Conservation (phyloP, 2,329 filamentous ascomycete genomes). For the Ascochyta rabiei region DNA sequence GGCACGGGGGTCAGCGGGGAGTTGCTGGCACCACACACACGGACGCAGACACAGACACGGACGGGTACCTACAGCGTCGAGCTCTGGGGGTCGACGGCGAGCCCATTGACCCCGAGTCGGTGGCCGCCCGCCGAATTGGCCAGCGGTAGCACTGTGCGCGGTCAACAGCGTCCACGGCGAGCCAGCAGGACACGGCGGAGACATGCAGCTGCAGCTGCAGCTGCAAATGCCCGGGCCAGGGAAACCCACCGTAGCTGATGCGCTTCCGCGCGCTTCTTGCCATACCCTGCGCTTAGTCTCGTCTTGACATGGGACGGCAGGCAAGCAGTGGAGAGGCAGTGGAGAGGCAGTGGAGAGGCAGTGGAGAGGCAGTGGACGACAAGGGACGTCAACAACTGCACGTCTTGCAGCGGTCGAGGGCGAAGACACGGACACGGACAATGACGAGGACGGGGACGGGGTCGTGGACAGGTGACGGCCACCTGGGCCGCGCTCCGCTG, state of each 20-base stretch:
- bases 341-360: too few species aligned
- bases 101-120: constrained; percentile 90
- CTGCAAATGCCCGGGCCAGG: neutral
- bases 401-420: neutral
- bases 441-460: neutral
- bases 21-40: neutral
- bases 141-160: constrained; percentile 68
- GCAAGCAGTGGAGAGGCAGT: neutral
- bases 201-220: neutral
- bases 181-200: neutral
- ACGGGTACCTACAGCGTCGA: constrained; percentile 73
- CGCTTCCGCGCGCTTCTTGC: constrained; percentile 60
- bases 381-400: neutral
- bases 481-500: neutral
- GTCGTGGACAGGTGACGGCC: constrained; percentile 3
- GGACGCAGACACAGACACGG: neutral
- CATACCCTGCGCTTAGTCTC: constrained; percentile 46
- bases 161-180: neutral
- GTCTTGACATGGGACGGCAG: constrained; percentile 27
- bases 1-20: constrained; percentile 17
- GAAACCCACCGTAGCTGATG: constrained; percentile 58
- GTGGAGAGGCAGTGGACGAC: neutral
- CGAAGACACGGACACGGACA: neutral
- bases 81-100: constrained; percentile 82
- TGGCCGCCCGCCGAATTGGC: constrained; percentile 81